These are phyloP conservation scores for Trematosphaeria pertusa DNA, from an alignment of 2,329 filamentous ascomycete genomes.

Conservation along the genomic window DNA sequence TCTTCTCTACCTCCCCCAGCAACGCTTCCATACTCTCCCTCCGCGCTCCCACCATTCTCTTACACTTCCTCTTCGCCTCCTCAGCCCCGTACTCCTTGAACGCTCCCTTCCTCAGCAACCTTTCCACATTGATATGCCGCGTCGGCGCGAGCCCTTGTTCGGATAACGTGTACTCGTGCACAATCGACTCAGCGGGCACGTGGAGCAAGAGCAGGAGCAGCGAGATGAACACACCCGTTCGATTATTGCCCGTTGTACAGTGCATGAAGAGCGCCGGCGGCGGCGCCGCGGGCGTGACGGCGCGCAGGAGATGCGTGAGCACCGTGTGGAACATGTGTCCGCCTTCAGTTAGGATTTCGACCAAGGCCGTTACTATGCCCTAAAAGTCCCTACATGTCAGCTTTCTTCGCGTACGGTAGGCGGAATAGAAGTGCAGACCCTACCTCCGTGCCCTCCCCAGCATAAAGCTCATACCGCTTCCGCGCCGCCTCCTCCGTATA, in stretches of 20 bases:
- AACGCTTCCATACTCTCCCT: conserved; percentile 41
- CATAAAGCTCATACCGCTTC: conserved; percentile 65
- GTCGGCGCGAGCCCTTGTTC: conserved; percentile 57
- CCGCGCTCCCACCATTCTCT: conserved; percentile 46
- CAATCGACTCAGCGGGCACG: conserved; percentile 61
- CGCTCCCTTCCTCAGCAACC: conserved; percentile 59
- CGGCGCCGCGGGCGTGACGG: conserved; percentile 4
- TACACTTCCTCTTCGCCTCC: conserved; percentile 27
- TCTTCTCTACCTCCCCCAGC: conserved; percentile 21
- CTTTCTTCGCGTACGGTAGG: no score
- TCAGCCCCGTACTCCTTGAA: conserved; percentile 48
- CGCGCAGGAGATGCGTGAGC: conserved; percentile 61
- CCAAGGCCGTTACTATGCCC: conserved; percentile 70
- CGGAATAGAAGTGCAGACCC: background rate
- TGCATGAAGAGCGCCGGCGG: conserved; percentile 68
- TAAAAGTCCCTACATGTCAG: no score
- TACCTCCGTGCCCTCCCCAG: conserved; percentile 58
- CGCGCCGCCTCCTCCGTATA: conserved; percentile 68
- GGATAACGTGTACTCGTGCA: conserved; percentile 72
- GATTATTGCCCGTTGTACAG: conserved; percentile 78
- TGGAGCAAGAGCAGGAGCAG: conserved; percentile 68
- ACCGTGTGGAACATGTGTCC: conserved; percentile 64
- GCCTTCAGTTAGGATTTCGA: conserved; percentile 64
- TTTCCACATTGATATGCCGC: conserved; percentile 42
- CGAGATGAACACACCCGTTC: conserved; percentile 72